These are phyloP conservation scores for Canariomyces notabilis DNA, from an alignment of 2,329 filamentous ascomycete species.

Conservation along the genomic window DNA sequence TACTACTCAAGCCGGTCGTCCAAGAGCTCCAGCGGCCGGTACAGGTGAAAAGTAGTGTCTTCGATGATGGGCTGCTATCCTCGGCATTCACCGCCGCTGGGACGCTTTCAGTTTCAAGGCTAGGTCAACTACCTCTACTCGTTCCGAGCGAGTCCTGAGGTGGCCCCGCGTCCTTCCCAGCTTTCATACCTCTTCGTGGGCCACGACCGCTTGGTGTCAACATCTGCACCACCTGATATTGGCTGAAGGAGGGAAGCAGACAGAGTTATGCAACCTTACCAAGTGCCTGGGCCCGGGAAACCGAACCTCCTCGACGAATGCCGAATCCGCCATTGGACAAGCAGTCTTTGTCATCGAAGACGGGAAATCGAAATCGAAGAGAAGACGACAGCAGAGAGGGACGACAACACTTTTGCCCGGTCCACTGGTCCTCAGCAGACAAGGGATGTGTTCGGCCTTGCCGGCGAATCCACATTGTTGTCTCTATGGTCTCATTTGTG, in stretches of 20 bases:
- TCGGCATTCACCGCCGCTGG: conserved; percentile 38
- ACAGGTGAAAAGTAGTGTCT: conserved; percentile 52
- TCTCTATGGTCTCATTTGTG: neutral
- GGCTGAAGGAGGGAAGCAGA: conserved; percentile 15
- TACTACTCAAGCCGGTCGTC: conserved; percentile 48
- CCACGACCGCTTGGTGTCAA: conserved; percentile 38
- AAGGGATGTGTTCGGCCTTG: neutral
- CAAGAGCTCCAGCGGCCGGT: conserved; percentile 36
- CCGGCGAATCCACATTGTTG: neutral
- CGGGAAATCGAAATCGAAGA: conserved; percentile 7
- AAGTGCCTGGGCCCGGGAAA: neutral
- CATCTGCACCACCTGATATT: conserved; percentile 32
- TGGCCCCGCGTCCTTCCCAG: conserved; percentile 40
- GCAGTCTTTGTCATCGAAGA: conserved; percentile 26
- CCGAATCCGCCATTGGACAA: conserved; percentile 14
- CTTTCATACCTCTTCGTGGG: conserved; percentile 46
- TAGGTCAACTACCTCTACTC: conserved; percentile 49
- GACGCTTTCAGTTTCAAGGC: conserved; percentile 38
- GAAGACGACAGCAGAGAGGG: neutral
- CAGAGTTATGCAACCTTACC: neutral
- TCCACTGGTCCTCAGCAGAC: neutral
- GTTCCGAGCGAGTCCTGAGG: conserved; percentile 34
- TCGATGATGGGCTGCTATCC: conserved; percentile 42
- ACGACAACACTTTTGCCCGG: neutral
- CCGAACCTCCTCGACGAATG: conserved; percentile 22